phyloP scores from a whole-genome alignment of 306 rosid genomes.

The Adenanthera pavonina region DNA sequence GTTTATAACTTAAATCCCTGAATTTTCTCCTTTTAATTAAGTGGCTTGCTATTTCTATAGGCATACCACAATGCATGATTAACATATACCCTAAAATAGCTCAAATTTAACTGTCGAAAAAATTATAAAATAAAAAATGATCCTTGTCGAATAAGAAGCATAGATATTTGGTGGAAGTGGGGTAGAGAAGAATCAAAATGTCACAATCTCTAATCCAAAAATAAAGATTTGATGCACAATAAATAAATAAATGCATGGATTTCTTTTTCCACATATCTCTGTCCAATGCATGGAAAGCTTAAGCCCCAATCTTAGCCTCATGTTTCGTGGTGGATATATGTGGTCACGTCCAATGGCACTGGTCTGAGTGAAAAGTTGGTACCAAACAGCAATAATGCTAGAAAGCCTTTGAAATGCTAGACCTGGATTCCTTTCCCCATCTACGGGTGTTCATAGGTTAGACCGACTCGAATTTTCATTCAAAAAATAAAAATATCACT shows the following conservation, averaged over 20 bases:
- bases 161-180: background rate
- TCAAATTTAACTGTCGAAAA: too few species aligned
- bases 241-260: constrained; percentile 5
- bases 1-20: too few species aligned
- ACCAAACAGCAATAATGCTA: background rate
- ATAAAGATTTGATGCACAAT: constrained; percentile 28
- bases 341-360: constrained; percentile 1
- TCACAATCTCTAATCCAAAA: constrained; percentile 39
- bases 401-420: background rate
- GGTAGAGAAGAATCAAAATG: constrained; percentile 32
- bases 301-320: constrained; percentile 9
- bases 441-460: too few species aligned
- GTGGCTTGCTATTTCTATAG: too few species aligned
- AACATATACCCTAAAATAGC: too few species aligned
- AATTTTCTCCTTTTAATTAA: too few species aligned
- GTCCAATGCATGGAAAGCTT: constrained; percentile 38
- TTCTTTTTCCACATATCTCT: constrained; percentile 13
- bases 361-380: background rate
- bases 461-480: too few species aligned
- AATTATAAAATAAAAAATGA: background rate
- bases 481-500: too few species aligned
- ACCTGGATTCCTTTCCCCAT: background rate
- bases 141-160: background rate
- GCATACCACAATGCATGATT: too few species aligned
- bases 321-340: background rate